These are phyloP conservation scores for Lepidium africanum DNA, from an alignment of 345 rosid genomes.

Conservation along the genomic window DNA sequence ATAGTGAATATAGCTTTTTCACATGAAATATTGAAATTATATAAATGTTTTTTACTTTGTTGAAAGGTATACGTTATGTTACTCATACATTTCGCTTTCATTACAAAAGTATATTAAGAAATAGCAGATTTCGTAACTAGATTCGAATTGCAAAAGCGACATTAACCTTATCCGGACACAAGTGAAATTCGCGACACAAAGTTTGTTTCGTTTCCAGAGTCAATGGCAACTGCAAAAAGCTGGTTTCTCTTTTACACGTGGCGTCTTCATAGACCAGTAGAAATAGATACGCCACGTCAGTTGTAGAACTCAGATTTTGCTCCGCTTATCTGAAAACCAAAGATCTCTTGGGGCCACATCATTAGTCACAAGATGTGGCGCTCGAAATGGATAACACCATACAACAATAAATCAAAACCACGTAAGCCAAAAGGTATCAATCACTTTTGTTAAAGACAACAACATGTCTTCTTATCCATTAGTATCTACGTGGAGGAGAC, in stretches of 20 bases:
- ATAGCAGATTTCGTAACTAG: too few species aligned
- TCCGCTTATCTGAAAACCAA: not conserved
- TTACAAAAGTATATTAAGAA: too few species aligned
- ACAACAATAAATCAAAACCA: constrained; percentile 1
- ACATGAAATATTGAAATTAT: too few species aligned
- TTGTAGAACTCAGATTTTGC: not conserved
- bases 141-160: not conserved
- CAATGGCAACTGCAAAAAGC: not conserved
- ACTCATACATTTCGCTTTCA: too few species aligned
- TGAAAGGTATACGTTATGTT: too few species aligned
- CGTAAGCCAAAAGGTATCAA: constrained; percentile 5
- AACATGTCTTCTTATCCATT: not conserved
- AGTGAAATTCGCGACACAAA: not conserved
- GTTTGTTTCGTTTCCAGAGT: not conserved
- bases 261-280: not conserved
- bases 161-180: not conserved
- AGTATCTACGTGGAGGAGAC: not conserved
- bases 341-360: constrained; percentile 2
- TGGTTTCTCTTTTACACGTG: not conserved
- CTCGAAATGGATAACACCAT: constrained; percentile 6
- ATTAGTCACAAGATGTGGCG: not conserved
- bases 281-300: not conserved
- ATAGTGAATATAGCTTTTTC: too few species aligned
- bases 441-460: not conserved
- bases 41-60: too few species aligned